A percentile compares a stretch with the other conserved stretches of the same genome.
These are phyloP conservation scores for Termitomyces heimii DNA, from an alignment of 768 basidiomycete genomes.

Conservation along the genomic window DNA sequence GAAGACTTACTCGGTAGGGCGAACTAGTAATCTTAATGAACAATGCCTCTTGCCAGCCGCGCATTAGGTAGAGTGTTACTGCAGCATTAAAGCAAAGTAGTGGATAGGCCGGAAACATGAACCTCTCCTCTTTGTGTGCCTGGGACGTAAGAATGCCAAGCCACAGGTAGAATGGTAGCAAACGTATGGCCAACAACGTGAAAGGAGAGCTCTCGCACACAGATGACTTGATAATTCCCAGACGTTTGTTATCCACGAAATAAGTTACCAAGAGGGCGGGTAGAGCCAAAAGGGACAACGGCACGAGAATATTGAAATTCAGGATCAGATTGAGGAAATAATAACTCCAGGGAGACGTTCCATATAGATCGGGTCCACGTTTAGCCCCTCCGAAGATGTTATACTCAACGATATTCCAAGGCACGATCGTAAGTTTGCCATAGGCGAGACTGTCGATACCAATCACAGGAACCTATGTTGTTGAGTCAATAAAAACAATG, in stretches of 20 bases:
- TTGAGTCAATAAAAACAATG: background rate
- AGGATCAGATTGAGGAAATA: constrained; percentile 86
- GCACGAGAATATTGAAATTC: constrained; percentile 88
- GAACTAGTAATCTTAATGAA: constrained; percentile 78
- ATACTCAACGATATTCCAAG: constrained; percentile 92
- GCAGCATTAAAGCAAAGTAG: constrained; percentile 93
- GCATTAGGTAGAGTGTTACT: constrained; percentile 75
- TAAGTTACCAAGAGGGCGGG: constrained; percentile 76
- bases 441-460: constrained; percentile 84
- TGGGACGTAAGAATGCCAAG: constrained; percentile 70
- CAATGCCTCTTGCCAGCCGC: constrained; percentile 79
- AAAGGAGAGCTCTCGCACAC: constrained; percentile 73
- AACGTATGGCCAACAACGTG: constrained; percentile 64
- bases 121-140: constrained; percentile 97
- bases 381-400: constrained; percentile 81
- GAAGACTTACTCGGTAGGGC: constrained; percentile 66
- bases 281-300: constrained; percentile 75
- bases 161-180: constrained; percentile 96
- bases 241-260: constrained; percentile 67
- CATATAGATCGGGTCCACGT: constrained; percentile 90
- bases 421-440: constrained; percentile 69
- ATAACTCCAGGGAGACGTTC: constrained; percentile 82
- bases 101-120: constrained; percentile 94
- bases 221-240: constrained; percentile 47
- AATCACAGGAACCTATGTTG: constrained; percentile 73